Conservation (phyloP, 352 stramenopile species). For the Labyrinthula sp. region DNA sequence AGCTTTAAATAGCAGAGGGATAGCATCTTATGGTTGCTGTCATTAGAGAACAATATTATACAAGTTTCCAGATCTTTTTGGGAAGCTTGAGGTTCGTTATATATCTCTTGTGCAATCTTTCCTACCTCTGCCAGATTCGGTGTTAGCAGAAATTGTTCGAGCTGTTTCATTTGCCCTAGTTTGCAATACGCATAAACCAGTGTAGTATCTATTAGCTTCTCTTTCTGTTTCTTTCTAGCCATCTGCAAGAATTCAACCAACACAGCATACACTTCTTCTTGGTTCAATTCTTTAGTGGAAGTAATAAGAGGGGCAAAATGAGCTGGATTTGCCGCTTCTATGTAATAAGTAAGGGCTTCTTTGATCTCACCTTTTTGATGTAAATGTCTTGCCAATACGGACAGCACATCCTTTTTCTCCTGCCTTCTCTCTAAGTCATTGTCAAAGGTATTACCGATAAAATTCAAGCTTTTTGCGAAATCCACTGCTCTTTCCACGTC, state of each 20-base stretch:
- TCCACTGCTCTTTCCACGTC: constrained; percentile 92
- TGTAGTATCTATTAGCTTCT: constrained; percentile 94
- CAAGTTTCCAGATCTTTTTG: constrained; percentile 86
- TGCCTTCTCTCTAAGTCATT: too few species aligned
- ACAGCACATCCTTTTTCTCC: constrained; percentile 94
- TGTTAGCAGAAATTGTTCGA: constrained; percentile 95
- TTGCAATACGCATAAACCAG: constrained; percentile 98
- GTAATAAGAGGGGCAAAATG: constrained; percentile 92
- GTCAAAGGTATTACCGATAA: too few species aligned
- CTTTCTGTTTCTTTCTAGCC: constrained; percentile 93
- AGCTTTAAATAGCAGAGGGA: constrained; percentile 96
- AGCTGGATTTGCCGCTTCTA: constrained; percentile 91
- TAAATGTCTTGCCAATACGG: constrained; percentile 90
- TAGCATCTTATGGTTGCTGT: constrained; percentile 99
- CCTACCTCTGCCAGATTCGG: constrained; percentile 99
- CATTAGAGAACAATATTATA: constrained; percentile 95
- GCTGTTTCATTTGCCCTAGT: constrained; percentile 86
- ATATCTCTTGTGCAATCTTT: constrained; percentile 89
- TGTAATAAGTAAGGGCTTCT: constrained; percentile 94
- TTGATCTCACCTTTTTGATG: constrained; percentile 78
- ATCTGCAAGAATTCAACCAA: constrained; percentile 97
- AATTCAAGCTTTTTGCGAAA: constrained; percentile 93
- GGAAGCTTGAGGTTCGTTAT: too few species aligned
- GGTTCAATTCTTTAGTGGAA: constrained; percentile 78
- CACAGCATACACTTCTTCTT: constrained; percentile 85